Evolutionary conservation across 23 red algal genomes (phyloP).

Genomic region (Rhodosorus marinus): DNA sequence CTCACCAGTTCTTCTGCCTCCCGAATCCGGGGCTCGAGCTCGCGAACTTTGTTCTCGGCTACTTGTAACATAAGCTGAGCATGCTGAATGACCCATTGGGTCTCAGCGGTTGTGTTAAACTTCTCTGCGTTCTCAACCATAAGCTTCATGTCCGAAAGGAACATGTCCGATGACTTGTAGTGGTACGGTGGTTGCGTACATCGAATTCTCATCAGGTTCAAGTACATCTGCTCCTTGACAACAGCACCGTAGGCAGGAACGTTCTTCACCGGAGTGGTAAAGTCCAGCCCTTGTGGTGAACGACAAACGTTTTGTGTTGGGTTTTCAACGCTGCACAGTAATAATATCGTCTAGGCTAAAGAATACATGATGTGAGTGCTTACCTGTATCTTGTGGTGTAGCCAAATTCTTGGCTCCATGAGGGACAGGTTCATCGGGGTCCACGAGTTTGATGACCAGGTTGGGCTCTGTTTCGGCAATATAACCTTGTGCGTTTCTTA

Average conservation of each 20-base stretch:
- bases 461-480: slow-evolving; percentile 6
- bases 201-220: slow-evolving; percentile 35
- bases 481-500: slow-evolving; percentile 44
- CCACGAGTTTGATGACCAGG: slow-evolving; percentile 17
- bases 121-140: slow-evolving; percentile 37
- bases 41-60: slow-evolving; percentile 36
- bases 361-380: too few species aligned
- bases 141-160: slow-evolving; percentile 55
- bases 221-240: slow-evolving; percentile 57
- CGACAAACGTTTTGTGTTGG: too few species aligned
- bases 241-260: slow-evolving; percentile 36
- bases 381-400: slow-evolving; percentile 17
- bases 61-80: slow-evolving; percentile 55
- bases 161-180: slow-evolving; percentile 24
- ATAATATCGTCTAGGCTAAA: too few species aligned
- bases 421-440: slow-evolving; percentile 21
- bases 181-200: slow-evolving; percentile 23
- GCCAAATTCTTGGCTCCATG: slow-evolving; percentile 21
- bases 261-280: slow-evolving; percentile 40
- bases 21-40: slow-evolving; percentile 16
- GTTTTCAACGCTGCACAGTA: too few species aligned
- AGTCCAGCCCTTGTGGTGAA: too few species aligned
- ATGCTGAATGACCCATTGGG: slow-evolving; percentile 90
- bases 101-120: slow-evolving; percentile 66
- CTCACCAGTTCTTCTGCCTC: slow-evolving; percentile 44